A percentile compares a stretch with the other conserved stretches of the same genome.
Conservation (phyloP, 2,329 filamentous ascomycete genomes). For the Juglanconis sp. region DNA sequence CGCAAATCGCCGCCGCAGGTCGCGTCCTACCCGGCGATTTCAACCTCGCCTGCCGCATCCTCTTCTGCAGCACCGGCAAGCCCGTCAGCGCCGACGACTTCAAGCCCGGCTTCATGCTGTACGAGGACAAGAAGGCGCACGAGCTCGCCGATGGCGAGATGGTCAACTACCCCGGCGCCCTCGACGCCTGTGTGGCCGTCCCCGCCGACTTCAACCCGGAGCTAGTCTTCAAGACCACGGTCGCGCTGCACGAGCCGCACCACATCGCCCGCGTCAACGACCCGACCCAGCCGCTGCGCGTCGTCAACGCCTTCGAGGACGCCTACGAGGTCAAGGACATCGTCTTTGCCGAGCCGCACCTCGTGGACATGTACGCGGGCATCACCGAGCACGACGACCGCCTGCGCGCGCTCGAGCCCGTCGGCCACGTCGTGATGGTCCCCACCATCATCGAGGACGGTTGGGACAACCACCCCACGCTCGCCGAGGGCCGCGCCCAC, state of each 20-base stretch:
- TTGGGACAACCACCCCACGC: constrained; percentile 39
- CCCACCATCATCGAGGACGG: constrained; percentile 46
- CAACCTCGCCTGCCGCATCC: constrained; percentile 68
- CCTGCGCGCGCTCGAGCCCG: constrained; percentile 31
- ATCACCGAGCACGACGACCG: constrained; percentile 33
- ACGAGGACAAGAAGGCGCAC: constrained; percentile 23
- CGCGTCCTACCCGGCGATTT: constrained; percentile 69
- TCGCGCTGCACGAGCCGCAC: constrained; percentile 36
- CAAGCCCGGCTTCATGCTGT: background rate
- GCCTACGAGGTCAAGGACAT: constrained; percentile 62
- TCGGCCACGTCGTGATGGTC: constrained; percentile 44
- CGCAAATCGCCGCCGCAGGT: constrained; percentile 50
- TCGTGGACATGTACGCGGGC: constrained; percentile 42
- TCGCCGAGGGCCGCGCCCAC: constrained; percentile 27
- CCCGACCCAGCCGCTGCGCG: constrained; percentile 23
- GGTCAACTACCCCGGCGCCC: constrained; percentile 18
- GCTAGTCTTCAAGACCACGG: constrained; percentile 40
- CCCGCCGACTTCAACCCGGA: constrained; percentile 41
- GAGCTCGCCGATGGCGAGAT: constrained; percentile 16
- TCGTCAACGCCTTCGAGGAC: constrained; percentile 40
- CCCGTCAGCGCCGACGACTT: background rate
- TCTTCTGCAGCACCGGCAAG: constrained; percentile 50
- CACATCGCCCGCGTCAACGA: constrained; percentile 28
- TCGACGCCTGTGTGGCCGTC: constrained; percentile 24
- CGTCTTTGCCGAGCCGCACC: constrained; percentile 40